Evolutionary conservation across 805 yeast species (phyloP).

Genomic region (Ogataea glucozyma): DNA sequence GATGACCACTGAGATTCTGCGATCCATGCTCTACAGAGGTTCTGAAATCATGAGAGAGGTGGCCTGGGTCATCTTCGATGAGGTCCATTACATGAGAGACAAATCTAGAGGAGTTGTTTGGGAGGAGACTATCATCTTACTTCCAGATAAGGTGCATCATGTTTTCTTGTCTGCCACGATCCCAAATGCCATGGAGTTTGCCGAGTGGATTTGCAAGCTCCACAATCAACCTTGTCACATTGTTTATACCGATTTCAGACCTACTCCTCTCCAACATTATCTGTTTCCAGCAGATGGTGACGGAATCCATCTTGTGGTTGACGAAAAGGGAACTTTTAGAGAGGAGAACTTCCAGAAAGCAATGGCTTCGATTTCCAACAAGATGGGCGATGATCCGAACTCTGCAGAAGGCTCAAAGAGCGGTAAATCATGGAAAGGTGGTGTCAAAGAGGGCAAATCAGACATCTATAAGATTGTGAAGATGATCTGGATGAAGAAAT

Average conservation of each 20-base stretch:
- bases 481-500: slow-evolving; percentile 96
- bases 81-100: slow-evolving; percentile 98
- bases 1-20: slow-evolving; percentile 97
- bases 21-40: slow-evolving; percentile 96
- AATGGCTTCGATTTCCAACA: slow-evolving; percentile 87
- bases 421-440: slow-evolving; percentile 85
- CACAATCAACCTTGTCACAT: slow-evolving; percentile 98
- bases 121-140: slow-evolving; percentile 96
- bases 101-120: slow-evolving; percentile 98
- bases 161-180: slow-evolving; percentile 95
- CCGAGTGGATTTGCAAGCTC: slow-evolving; percentile 96
- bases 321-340: slow-evolving; percentile 92
- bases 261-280: slow-evolving; percentile 97
- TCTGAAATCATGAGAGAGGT: slow-evolving; percentile 98
- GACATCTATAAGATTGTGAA: slow-evolving; percentile 96
- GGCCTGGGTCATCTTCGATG: slow-evolving; percentile 98
- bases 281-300: slow-evolving; percentile 98
- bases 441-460: slow-evolving; percentile 60
- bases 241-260: slow-evolving; percentile 97
- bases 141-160: slow-evolving; percentile 95
- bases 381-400: slow-evolving; percentile 80
- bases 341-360: slow-evolving; percentile 99
- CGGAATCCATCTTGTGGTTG: slow-evolving; percentile 96
- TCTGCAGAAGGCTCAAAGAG: slow-evolving; percentile 52
- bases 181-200: slow-evolving; percentile 97